phyloP scores from a whole-genome alignment of 306 rosid genomes.

The Cucumis cinereus region DNA sequence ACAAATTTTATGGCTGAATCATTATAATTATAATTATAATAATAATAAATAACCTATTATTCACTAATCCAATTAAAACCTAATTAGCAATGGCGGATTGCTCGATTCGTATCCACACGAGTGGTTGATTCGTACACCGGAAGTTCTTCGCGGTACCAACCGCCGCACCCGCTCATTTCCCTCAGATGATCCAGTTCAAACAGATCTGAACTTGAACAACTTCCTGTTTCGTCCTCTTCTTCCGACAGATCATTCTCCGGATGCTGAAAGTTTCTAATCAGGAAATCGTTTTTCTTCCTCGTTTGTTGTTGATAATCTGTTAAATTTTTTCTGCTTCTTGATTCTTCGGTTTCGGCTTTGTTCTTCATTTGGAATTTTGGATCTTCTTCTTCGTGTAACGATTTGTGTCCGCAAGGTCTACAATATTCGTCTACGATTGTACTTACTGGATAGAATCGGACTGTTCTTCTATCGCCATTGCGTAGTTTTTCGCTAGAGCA shows the following conservation, averaged over 20 bases:
- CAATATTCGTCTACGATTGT: constrained; percentile 62
- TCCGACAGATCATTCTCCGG: constrained; percentile 1
- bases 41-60: background rate
- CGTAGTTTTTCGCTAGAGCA: constrained; percentile 33
- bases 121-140: constrained; percentile 91
- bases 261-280: constrained; percentile 16
- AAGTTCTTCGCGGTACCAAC: constrained; percentile 57
- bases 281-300: constrained; percentile 22
- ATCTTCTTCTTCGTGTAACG: constrained; percentile 33
- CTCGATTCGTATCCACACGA: constrained; percentile 45
- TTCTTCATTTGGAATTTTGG: constrained; percentile 14
- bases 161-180: constrained; percentile 15
- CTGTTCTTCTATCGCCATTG: constrained; percentile 50
- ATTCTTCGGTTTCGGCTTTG: constrained; percentile 25
- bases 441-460: constrained; percentile 66
- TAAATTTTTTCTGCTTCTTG: constrained; percentile 27
- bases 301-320: constrained; percentile 39
- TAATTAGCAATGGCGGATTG: constrained; percentile 45
- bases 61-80: constrained; percentile 7
- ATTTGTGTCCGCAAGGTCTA: constrained; percentile 49
- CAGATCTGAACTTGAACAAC: constrained; percentile 90
- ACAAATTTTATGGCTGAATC: background rate
- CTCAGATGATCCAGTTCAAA: constrained; percentile 79
- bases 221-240: constrained; percentile 44
- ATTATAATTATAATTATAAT: background rate